phyloP scores from a whole-genome alignment of 1,139 yeast species.

The Saccharomyces hybrid region DNA sequence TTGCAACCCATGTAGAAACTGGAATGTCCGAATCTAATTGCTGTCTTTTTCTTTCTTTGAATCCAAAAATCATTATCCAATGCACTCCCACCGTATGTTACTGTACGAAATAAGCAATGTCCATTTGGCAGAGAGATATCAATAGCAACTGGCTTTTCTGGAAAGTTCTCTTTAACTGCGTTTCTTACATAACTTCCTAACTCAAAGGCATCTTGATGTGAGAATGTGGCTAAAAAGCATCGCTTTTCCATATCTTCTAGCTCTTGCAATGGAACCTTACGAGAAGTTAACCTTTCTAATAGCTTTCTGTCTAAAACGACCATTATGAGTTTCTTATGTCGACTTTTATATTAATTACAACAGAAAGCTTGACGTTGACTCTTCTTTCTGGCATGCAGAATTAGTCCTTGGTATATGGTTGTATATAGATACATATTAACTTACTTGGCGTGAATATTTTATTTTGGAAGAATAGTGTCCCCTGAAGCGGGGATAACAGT shows the following conservation, averaged over 20 bases:
- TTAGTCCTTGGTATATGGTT: neutral
- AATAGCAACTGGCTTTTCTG: constrained; percentile 39
- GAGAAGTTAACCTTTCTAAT: constrained; percentile 9
- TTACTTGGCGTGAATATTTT: neutral
- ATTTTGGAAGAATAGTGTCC: neutral
- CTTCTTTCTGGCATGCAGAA: neutral
- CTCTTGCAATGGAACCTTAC: constrained; percentile 15
- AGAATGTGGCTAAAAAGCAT: constrained; percentile 15
- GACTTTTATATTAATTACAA: neutral
- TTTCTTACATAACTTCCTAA: constrained; percentile 21
- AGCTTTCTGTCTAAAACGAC: constrained; percentile 8
- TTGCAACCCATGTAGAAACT: constrained; percentile 50
- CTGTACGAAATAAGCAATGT: constrained; percentile 47
- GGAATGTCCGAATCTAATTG: constrained; percentile 45
- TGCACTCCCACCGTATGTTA: constrained; percentile 36
- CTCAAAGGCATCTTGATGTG: constrained; percentile 21
- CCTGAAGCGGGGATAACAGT: neutral
- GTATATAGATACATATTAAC: neutral
- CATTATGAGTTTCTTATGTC: neutral
- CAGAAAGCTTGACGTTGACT: no score
- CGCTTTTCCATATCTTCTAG: constrained; percentile 17
- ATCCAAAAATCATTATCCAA: constrained; percentile 57
- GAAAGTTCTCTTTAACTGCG: constrained; percentile 18
- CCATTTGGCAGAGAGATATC: constrained; percentile 45
- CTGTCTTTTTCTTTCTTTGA: constrained; percentile 46